Conservation (phyloP, 2,329 filamentous ascomycete species). For the Neophaeococcomyces aloes region DNA sequence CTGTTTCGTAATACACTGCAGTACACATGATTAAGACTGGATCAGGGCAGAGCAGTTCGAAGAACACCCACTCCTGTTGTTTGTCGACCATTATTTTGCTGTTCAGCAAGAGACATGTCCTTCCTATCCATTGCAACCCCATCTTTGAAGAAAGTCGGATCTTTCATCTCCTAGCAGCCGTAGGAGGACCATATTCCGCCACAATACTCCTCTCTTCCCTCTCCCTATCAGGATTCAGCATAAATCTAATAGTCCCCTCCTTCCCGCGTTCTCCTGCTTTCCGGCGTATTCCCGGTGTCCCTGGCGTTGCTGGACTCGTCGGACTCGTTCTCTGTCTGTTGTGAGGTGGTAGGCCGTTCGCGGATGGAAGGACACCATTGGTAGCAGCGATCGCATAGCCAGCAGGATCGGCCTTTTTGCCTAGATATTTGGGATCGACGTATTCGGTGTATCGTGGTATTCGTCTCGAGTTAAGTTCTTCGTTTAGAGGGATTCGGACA, state of each 20-base stretch:
- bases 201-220: conserved; percentile 59
- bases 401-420: conserved; percentile 23
- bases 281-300: conserved; percentile 16
- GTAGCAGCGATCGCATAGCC: conserved; percentile 1
- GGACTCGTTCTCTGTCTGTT: conserved; percentile 7
- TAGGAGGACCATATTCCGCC: conserved; percentile 59
- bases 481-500: conserved; percentile 77
- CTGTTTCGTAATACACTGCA: too few species aligned
- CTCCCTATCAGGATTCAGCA: conserved; percentile 70
- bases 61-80: too few species aligned
- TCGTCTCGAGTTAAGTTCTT: conserved; percentile 57
- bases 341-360: conserved; percentile 10
- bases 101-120: too few species aligned
- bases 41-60: too few species aligned
- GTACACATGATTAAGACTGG: too few species aligned
- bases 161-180: conserved; percentile 1
- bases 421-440: conserved; percentile 29
- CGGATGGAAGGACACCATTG: conserved; percentile 5
- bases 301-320: conserved; percentile 6
- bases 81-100: too few species aligned
- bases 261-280: conserved; percentile 35
- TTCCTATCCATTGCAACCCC: conserved; percentile 70
- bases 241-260: conserved; percentile 76
- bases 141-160: conserved; percentile 43
- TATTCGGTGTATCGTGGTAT: conserved; percentile 54